Conservation (phyloP, 2,329 filamentous ascomycete species). For the Emericellopsis atlantica region DNA sequence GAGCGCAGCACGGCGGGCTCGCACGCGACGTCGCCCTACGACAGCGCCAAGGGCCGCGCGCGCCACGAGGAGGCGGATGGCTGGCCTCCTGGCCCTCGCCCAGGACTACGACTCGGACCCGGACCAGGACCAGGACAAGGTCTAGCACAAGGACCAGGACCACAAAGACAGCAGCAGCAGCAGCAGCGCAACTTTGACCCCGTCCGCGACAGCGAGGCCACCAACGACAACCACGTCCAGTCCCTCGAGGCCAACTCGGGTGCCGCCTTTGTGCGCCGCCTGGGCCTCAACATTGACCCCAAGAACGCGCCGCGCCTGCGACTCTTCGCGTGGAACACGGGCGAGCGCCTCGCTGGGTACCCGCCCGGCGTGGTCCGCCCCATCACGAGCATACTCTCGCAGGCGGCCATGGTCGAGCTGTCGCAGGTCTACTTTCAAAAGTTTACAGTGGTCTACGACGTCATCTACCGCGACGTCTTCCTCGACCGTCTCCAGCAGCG, state of each 20-base stretch:
- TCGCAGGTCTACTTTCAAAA: conserved; percentile 37
- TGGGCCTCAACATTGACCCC: conserved; percentile 39
- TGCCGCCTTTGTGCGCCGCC: conserved; percentile 38
- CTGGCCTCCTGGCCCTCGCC: no score
- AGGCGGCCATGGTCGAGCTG: conserved; percentile 31
- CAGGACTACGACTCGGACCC: background rate
- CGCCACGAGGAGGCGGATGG: no score
- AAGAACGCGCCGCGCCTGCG: conserved; percentile 37
- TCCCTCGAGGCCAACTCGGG: conserved; percentile 45
- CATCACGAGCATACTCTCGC: conserved; percentile 32
- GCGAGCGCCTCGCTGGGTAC: conserved; percentile 10
- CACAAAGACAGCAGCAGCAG: background rate
- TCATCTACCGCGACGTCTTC: conserved; percentile 23
- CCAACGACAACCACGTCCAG: conserved; percentile 11
- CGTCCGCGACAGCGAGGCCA: background rate
- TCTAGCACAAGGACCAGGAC: background rate
- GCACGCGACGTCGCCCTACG: background rate
- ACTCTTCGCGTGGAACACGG: conserved; percentile 43
- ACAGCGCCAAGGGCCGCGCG: no score
- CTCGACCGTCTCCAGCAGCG: conserved; percentile 13
- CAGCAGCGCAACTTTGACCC: background rate
- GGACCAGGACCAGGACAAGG: no score
- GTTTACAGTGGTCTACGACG: conserved; percentile 38
- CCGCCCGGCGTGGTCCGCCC: conserved; percentile 10
- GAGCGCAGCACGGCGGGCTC: background rate